Percentiles rank a stretch among this genome's conserved stretches.
Evolutionary conservation across 768 basidiomycete genomes (phyloP).

Genomic region (Hebeloma cylindrosporum): DNA sequence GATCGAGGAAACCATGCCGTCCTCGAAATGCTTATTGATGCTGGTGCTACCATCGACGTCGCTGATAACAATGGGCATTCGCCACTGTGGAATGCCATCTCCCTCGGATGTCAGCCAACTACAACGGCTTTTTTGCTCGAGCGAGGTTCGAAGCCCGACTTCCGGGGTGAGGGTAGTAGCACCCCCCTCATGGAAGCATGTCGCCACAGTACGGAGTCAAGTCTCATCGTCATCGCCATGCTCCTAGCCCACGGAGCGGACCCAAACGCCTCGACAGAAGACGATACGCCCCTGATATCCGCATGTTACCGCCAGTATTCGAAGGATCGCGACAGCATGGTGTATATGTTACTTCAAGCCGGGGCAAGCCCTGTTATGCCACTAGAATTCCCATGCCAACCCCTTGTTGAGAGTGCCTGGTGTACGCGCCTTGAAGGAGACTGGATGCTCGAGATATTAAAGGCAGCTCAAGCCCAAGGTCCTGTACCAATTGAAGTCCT

Average conservation of each 20-base stretch:
- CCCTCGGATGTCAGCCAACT: too few relatives aligned
- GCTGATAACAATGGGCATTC: neutral
- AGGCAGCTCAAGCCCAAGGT: too few relatives aligned
- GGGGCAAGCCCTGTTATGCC: neutral
- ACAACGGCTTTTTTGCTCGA: too few relatives aligned
- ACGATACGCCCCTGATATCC: constrained; percentile 3
- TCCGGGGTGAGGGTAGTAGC: neutral
- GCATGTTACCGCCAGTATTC: neutral
- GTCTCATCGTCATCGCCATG: neutral
- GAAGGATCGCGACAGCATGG: neutral
- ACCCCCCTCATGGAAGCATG: too few relatives aligned
- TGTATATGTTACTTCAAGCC: neutral
- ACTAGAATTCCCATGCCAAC: too few relatives aligned
- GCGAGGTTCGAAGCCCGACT: too few relatives aligned
- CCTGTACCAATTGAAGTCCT: too few relatives aligned
- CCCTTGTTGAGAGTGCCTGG: too few relatives aligned
- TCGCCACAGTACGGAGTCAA: neutral
- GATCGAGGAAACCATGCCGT: neutral
- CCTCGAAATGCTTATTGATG: neutral
- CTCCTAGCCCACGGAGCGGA: constrained; percentile 4
- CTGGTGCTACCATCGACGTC: too few relatives aligned
- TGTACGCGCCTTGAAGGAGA: too few relatives aligned
- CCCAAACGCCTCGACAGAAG: neutral
- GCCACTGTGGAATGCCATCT: too few relatives aligned
- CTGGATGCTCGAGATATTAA: too few relatives aligned